phyloP scores from a whole-genome alignment of 129 eudicot genomes.

The Lactuca sativa region DNA sequence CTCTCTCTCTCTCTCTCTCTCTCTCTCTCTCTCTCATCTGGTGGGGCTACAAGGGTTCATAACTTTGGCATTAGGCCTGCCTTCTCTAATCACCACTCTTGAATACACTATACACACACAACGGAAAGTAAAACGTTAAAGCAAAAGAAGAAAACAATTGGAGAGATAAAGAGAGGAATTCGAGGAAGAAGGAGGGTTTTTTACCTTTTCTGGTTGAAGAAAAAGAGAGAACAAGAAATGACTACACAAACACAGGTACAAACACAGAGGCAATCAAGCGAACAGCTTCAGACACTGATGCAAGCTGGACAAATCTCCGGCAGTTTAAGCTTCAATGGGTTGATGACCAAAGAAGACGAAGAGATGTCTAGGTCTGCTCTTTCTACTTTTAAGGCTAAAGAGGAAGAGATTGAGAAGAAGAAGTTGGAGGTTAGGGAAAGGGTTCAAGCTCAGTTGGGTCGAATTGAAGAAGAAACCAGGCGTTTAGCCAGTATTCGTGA shows the following conservation, averaged over 20 bases:
- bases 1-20: neutral
- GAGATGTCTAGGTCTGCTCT: slow-evolving; percentile 89
- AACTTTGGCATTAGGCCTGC: slow-evolving; percentile 39
- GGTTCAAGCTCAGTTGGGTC: slow-evolving; percentile 87
- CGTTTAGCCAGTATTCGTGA: slow-evolving; percentile 89
- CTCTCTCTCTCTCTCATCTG: neutral
- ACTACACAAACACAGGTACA: slow-evolving; percentile 35
- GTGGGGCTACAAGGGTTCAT: slow-evolving; percentile 32
- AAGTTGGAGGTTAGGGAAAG: slow-evolving; percentile 78
- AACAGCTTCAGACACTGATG: slow-evolving; percentile 61
- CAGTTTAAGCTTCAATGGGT: slow-evolving; percentile 76
- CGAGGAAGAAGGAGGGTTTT: slow-evolving; percentile 32
- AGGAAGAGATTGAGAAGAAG: slow-evolving; percentile 95
- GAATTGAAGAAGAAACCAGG: slow-evolving; percentile 85
- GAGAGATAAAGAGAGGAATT: slow-evolving; percentile 27
- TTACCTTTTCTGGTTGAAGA: slow-evolving; percentile 22
- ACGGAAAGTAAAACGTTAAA: slow-evolving; percentile 18
- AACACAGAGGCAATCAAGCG: slow-evolving; percentile 48
- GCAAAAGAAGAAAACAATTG: slow-evolving; percentile 21
- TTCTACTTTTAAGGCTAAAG: slow-evolving; percentile 85
- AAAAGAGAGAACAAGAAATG: neutral
- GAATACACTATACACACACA: slow-evolving; percentile 39
- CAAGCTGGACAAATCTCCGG: slow-evolving; percentile 80
- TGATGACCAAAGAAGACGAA: slow-evolving; percentile 65
- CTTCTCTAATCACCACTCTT: slow-evolving; percentile 42